phyloP scores from a whole-genome alignment of 1,139 yeast genomes.

The Diutina sp. region DNA sequence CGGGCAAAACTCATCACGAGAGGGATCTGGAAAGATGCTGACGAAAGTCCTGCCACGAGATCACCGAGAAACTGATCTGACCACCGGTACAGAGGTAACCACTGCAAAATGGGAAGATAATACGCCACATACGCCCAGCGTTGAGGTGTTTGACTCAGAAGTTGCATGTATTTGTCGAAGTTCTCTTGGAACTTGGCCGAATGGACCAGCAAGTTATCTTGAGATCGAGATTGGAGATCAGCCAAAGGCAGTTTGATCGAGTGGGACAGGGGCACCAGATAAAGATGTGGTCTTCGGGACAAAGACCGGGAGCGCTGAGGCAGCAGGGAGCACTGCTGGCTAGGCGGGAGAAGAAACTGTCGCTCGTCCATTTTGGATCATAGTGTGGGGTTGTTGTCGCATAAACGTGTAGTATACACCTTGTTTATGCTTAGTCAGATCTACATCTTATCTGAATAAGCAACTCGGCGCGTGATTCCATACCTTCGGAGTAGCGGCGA shows the following conservation, averaged over 20 bases:
- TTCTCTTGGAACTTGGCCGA: neutral
- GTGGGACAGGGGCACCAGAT: neutral
- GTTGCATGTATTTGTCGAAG: conserved; percentile 3
- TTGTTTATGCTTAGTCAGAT: neutral
- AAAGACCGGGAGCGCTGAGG: neutral
- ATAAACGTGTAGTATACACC: neutral
- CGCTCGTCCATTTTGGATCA: neutral
- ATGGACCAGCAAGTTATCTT: neutral
- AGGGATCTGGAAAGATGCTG: conserved; percentile 23
- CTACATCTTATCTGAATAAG: neutral
- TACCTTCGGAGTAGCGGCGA: no score
- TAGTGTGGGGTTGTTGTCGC: neutral
- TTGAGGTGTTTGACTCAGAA: neutral
- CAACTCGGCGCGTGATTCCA: neutral
- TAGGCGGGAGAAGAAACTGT: neutral
- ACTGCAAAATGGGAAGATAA: conserved; percentile 19
- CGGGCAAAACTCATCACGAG: conserved; percentile 23
- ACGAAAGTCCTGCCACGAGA: conserved; percentile 19
- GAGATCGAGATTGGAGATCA: neutral
- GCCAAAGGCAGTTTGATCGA: neutral
- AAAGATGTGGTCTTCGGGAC: neutral
- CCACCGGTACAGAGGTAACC: conserved; percentile 17
- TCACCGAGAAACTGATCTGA: conserved; percentile 13
- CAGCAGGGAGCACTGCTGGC: neutral
- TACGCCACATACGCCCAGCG: conserved; percentile 17